Conservation (phyloP, 305 asterid genomes). For the Galium porrigens region DNA sequence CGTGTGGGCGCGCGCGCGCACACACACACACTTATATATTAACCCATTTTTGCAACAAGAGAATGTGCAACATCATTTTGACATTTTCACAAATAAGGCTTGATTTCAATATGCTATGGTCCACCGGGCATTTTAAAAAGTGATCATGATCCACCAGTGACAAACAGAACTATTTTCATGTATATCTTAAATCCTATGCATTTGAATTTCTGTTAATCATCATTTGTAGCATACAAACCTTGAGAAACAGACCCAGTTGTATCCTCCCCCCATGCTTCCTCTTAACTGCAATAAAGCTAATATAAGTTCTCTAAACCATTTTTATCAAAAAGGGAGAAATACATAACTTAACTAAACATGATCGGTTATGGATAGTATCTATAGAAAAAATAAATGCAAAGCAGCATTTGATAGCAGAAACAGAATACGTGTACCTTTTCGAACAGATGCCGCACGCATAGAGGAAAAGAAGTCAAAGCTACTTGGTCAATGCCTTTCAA, state of each 20-base stretch:
- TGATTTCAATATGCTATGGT: background rate
- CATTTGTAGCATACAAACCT: background rate
- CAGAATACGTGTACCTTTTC: constrained; percentile 43
- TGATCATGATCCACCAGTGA: constrained; percentile 4
- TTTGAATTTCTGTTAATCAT: background rate
- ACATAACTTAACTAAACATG: background rate
- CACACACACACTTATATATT: background rate
- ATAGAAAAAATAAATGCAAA: background rate
- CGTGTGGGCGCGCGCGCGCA: background rate
- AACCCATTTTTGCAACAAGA: background rate
- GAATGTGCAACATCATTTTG: background rate
- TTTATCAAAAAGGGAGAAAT: constrained; percentile 1
- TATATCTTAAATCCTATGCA: background rate
- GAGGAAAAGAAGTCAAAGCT: constrained; percentile 76
- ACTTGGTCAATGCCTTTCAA: constrained; percentile 76
- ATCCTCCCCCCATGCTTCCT: constrained; percentile 28
- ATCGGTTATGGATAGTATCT: background rate
- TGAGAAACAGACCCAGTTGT: constrained; percentile 4
- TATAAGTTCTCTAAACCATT: background rate
- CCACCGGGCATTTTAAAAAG: background rate
- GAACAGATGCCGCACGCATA: constrained; percentile 88
- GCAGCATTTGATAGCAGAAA: background rate
- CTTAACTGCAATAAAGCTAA: constrained; percentile 42
- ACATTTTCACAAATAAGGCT: background rate
- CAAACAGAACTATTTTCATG: background rate